Percentiles rank a stretch among this genome's conserved stretches.
Evolutionary conservation across 257 asterid species (phyloP).

Genomic region (Verbascum thapsus): DNA sequence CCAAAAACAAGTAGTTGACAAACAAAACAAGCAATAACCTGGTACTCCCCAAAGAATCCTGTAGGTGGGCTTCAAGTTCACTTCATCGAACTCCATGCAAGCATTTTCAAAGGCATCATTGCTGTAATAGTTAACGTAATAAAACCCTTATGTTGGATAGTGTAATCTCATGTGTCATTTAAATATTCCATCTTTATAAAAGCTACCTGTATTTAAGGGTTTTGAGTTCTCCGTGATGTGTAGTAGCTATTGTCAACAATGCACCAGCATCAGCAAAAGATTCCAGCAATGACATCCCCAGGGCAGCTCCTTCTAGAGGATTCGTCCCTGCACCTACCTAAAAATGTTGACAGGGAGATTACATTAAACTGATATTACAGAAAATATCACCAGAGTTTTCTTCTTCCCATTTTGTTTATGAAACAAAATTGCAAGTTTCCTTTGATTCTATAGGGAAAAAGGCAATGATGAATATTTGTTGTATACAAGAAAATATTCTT

Average conservation of each 20-base stretch:
- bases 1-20: conserved; percentile 16
- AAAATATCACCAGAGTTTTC: conserved; percentile 16
- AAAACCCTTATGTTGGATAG: conserved; percentile 32
- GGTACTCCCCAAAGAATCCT: conserved; percentile 99
- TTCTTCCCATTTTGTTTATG: conserved; percentile 11
- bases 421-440: conserved; percentile 7
- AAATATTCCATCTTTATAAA: conserved; percentile 29
- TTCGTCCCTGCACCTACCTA: conserved; percentile 99
- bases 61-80: conserved; percentile 87
- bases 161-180: conserved; percentile 16
- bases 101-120: conserved; percentile 89
- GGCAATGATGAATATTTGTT: neutral
- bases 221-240: conserved; percentile 98
- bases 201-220: conserved; percentile 90
- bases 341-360: conserved; percentile 11
- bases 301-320: conserved; percentile 98
- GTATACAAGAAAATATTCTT: conserved; percentile 5
- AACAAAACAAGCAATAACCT: conserved; percentile 50
- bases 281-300: conserved; percentile 94
- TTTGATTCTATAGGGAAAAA: conserved; percentile 13
- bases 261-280: conserved; percentile 83
- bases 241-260: conserved; percentile 83
- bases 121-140: conserved; percentile 53
- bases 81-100: conserved; percentile 97
- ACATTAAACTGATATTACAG: conserved; percentile 13